Conservation (phyloP, 2,329 filamentous ascomycete genomes). For the Aureobasidium vineae region DNA sequence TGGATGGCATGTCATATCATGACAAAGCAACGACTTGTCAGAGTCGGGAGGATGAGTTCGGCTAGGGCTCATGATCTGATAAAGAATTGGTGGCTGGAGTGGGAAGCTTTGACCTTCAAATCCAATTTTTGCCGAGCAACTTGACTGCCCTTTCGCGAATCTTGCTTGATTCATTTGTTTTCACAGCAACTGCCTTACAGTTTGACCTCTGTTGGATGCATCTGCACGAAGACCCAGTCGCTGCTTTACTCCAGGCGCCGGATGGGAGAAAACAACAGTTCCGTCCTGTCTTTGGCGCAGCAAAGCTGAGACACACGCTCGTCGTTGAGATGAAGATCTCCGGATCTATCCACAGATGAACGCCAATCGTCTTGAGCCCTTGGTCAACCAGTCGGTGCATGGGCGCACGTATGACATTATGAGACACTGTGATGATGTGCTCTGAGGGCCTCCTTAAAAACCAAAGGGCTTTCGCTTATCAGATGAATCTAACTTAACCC, state of each 20-base stretch:
- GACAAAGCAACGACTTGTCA: constrained; percentile 2
- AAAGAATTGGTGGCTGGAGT: background rate
- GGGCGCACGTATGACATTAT: background rate
- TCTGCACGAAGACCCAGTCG: too few relatives aligned
- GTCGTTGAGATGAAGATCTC: constrained; percentile 10
- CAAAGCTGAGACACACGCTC: constrained; percentile 7
- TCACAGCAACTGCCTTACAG: background rate
- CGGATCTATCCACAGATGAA: constrained; percentile 21
- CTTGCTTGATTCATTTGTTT: too few relatives aligned
- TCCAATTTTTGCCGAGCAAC: background rate
- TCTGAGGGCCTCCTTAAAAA: background rate
- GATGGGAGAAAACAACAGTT: too few relatives aligned
- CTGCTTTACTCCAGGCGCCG: too few relatives aligned
- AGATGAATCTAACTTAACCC: background rate
- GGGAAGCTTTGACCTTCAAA: background rate
- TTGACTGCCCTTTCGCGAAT: background rate
- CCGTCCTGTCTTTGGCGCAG: background rate
- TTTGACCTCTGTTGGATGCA: background rate
- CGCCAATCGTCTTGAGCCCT: background rate
- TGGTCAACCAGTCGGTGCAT: background rate
- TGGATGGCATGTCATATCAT: background rate
- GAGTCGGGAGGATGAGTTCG: background rate
- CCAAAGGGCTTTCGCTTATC: background rate
- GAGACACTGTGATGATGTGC: background rate
- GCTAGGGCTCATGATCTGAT: constrained; percentile 14